Evolutionary conservation across 2,329 filamentous ascomycete genomes (phyloP).

Genomic region (Colletotrichum tropicicola): DNA sequence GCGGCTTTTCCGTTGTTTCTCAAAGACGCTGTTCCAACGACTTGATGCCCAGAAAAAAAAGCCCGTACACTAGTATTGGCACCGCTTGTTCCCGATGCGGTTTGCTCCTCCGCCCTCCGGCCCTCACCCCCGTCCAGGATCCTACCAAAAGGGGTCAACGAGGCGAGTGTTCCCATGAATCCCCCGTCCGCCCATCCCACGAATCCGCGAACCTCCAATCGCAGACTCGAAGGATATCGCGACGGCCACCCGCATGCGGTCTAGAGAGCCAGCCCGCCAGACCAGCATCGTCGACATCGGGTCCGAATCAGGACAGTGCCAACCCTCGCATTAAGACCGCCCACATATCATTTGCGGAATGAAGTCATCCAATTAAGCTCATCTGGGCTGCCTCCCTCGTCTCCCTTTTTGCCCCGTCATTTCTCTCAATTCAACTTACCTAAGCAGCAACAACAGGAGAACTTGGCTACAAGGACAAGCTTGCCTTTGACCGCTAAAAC

Average conservation of each 20-base stretch:
- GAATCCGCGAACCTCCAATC: background rate
- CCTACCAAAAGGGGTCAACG: background rate
- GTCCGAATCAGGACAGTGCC: background rate
- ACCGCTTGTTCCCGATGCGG: constrained; percentile 4
- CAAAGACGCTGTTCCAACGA: background rate
- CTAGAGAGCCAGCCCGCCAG: background rate
- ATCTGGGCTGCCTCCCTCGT: background rate
- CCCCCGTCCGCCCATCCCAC: background rate
- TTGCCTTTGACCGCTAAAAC: background rate
- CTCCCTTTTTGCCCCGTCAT: background rate
- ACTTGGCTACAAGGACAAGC: background rate
- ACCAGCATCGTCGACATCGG: background rate
- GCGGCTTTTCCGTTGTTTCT: background rate
- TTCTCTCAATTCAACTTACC: background rate
- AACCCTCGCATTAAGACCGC: background rate
- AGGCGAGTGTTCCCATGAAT: background rate
- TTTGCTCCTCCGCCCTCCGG: background rate
- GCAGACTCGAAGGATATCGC: background rate
- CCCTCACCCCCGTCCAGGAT: background rate
- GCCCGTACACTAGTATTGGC: no score
- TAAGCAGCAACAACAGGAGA: background rate
- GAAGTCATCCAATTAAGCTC: constrained; percentile 6
- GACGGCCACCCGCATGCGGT: background rate
- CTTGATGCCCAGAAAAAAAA: background rate
- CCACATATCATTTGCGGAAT: constrained; percentile 2